Evolutionary conservation across 257 asterid genomes (phyloP).

Genomic region (Oldenlandia corymbosa): DNA sequence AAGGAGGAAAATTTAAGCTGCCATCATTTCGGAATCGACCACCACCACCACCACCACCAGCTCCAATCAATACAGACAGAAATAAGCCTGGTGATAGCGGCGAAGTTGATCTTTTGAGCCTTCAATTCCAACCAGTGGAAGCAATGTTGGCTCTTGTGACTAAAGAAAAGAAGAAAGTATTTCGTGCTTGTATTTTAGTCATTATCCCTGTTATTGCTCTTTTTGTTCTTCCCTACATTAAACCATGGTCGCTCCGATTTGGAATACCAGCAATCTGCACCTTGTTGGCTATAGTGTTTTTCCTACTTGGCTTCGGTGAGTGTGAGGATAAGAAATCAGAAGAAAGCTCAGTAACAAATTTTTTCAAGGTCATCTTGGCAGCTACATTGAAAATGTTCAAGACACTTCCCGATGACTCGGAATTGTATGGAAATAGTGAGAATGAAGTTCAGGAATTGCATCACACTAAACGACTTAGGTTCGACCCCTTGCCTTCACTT

Average conservation of each 20-base stretch:
- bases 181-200: neutral
- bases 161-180: neutral
- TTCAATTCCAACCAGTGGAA: conserved; percentile 17
- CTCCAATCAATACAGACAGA: neutral
- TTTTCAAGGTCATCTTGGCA: conserved; percentile 44
- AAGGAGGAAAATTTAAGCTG: neutral
- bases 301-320: conserved; percentile 21
- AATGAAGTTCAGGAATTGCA: conserved; percentile 2
- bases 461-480: conserved; percentile 16
- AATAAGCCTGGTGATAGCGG: neutral
- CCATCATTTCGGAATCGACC: too few species aligned
- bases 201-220: conserved; percentile 27
- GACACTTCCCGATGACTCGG: conserved; percentile 14
- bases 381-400: conserved; percentile 24
- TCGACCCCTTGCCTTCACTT: neutral
- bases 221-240: conserved; percentile 47
- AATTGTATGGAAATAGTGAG: conserved; percentile 11
- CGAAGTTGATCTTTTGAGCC: neutral
- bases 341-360: conserved; percentile 37
- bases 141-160: neutral
- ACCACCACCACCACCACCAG: neutral
- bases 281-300: conserved; percentile 28
- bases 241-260: conserved; percentile 44
- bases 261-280: conserved; percentile 49
- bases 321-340: conserved; percentile 16